These are phyloP conservation scores for Pythium apleroticum DNA, from an alignment of 352 stramenopile species.

Conservation along the genomic window DNA sequence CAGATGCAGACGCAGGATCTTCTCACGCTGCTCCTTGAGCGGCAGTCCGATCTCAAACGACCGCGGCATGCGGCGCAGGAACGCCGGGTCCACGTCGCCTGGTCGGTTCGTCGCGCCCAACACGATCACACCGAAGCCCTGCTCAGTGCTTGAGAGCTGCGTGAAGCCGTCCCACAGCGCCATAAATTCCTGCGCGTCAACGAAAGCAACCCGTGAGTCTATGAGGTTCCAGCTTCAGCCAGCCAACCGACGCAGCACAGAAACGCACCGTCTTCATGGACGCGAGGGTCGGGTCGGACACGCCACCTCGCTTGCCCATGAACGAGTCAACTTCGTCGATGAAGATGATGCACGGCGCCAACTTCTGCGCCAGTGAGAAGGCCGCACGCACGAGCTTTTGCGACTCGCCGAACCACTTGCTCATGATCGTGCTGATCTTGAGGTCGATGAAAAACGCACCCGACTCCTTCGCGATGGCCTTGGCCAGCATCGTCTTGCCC, in stretches of 20 bases:
- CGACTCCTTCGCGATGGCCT: slow-evolving; percentile 95
- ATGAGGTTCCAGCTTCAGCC: too few species aligned
- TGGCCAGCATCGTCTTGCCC: slow-evolving; percentile 93
- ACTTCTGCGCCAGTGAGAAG: slow-evolving; percentile 93
- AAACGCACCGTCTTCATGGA: slow-evolving; percentile 85
- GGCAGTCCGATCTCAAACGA: slow-evolving; percentile 96
- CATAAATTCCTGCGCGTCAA: slow-evolving; percentile 90
- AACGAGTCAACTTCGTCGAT: slow-evolving; percentile 97
- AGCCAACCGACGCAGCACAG: too few species aligned
- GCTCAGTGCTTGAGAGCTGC: slow-evolving; percentile 67
- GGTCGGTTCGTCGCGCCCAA: slow-evolving; percentile 96
- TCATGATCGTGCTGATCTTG: slow-evolving; percentile 91
- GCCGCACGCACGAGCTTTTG: slow-evolving; percentile 93
- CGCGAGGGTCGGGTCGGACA: slow-evolving; percentile 77
- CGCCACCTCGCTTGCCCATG: slow-evolving; percentile 84
- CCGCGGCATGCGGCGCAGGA: slow-evolving; percentile 95
- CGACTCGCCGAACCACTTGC: slow-evolving; percentile 90
- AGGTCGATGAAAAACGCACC: slow-evolving; percentile 89
- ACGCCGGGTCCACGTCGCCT: slow-evolving; percentile 91
- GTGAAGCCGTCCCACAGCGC: slow-evolving; percentile 97
- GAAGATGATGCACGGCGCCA: slow-evolving; percentile 97
- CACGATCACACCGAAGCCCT: slow-evolving; percentile 92
- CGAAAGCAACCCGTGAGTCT: slow-evolving; percentile 12
- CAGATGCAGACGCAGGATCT: slow-evolving; percentile 94
- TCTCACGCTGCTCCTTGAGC: slow-evolving; percentile 77